These are phyloP conservation scores for Chlamydomonas schloesseri DNA, from an alignment of 139 green algal species.

Conservation along the genomic window DNA sequence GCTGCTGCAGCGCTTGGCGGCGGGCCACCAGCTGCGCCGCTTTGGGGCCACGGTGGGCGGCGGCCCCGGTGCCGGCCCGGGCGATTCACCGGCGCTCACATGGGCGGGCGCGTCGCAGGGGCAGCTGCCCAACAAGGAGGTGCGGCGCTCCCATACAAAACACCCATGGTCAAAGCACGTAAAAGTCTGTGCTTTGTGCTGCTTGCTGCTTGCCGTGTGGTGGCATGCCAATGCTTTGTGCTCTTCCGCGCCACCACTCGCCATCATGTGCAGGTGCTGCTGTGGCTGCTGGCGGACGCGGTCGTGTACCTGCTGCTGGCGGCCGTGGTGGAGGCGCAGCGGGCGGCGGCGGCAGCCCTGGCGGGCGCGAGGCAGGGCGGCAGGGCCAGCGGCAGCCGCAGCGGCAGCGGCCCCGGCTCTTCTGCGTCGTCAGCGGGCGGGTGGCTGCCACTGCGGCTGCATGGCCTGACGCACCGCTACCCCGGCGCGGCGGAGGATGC, in stretches of 20 bases:
- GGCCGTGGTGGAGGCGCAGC: not conserved
- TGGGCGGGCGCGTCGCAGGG: not conserved
- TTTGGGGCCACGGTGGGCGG: not conserved
- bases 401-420: too few relatives aligned
- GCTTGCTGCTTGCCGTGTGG: too few relatives aligned
- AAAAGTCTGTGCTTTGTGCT: too few relatives aligned
- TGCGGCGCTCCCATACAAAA: too few relatives aligned
- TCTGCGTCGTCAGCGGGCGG: too few relatives aligned
- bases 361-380: not conserved
- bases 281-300: not conserved
- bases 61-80: not conserved
- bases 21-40: not conserved
- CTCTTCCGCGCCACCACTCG: too few relatives aligned
- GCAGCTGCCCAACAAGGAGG: not conserved
- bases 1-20: constrained; percentile 20
- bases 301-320: constrained; percentile 6
- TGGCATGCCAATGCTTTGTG: too few relatives aligned
- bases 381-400: not conserved
- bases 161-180: too few relatives aligned
- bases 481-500: not conserved
- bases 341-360: not conserved
- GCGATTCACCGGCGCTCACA: not conserved
- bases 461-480: not conserved
- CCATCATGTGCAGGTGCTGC: not conserved
- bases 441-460: not conserved